A percentile compares a stretch with the other conserved stretches of the same genome.
phyloP scores from a whole-genome alignment of 768 basidiomycete species.

The Hygrophoropsis aurantiaca region DNA sequence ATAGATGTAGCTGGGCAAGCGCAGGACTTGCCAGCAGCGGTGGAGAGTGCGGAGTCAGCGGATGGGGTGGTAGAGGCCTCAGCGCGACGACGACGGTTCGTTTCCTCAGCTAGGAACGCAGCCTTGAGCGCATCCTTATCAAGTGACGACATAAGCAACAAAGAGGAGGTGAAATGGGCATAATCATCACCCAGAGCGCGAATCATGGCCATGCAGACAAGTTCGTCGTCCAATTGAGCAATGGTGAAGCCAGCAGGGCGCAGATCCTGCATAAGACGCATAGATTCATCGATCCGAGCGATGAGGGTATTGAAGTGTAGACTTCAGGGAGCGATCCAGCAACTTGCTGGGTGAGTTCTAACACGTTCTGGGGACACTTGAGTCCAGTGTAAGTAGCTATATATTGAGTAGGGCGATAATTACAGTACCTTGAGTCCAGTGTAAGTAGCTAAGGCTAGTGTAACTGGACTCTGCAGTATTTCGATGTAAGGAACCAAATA shows the following conservation, averaged over 20 bases:
- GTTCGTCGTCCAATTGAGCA: neutral
- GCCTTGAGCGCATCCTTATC: constrained; percentile 3
- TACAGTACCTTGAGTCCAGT: no score
- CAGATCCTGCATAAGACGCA: constrained; percentile 9
- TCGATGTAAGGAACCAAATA: no score
- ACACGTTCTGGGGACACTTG: no score
- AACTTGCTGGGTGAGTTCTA: no score
- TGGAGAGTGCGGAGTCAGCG: neutral
- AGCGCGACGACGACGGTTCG: neutral
- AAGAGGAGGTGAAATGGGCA: constrained; percentile 10
- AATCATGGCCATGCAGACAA: constrained; percentile 12
- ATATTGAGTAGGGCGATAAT: no score
- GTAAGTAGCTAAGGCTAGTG: no score
- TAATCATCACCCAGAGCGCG: constrained; percentile 6
- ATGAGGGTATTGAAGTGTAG: no score
- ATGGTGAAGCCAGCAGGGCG: neutral
- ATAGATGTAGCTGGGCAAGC: neutral
- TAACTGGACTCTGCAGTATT: no score
- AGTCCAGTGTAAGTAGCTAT: no score
- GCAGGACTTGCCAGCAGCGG: neutral
- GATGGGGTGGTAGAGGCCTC: neutral
- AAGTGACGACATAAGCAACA: constrained; percentile 6
- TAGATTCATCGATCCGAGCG: neutral
- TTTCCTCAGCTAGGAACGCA: constrained; percentile 3
- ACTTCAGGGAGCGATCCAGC: no score